Evolutionary conservation across 2,329 filamentous ascomycete genomes (phyloP).

Genomic region (Sporothrix variecibatus): DNA sequence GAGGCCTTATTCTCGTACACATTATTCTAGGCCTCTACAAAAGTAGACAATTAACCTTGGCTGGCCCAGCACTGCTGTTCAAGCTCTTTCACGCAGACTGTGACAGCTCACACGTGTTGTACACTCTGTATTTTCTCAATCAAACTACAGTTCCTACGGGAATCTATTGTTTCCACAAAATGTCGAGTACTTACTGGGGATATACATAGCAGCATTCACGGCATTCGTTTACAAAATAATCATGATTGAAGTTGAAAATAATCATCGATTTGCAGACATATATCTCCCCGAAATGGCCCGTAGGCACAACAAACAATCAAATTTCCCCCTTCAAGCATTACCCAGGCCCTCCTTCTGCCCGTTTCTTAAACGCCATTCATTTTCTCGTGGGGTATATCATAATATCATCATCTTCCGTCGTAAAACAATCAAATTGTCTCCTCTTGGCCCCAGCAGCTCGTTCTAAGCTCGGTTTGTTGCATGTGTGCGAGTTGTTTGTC

Average conservation of each 20-base stretch:
- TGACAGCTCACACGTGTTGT: too few relatives aligned
- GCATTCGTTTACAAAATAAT: not conserved
- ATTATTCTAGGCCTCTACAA: not conserved
- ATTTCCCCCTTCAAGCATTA: not conserved
- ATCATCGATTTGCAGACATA: not conserved
- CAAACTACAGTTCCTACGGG: not conserved
- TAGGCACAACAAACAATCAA: not conserved
- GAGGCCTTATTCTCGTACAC: not conserved
- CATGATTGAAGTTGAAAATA: not conserved
- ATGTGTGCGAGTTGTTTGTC: not conserved
- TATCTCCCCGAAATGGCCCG: not conserved
- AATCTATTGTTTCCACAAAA: not conserved
- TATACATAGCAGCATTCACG: not conserved
- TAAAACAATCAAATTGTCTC: not conserved
- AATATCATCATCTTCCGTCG: not conserved
- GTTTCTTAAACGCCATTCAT: not conserved
- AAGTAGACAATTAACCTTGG: too few relatives aligned
- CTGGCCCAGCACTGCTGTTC: not conserved
- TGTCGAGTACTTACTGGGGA: not conserved
- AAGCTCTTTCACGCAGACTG: not conserved
- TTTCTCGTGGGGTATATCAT: not conserved
- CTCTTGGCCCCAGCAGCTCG: not conserved
- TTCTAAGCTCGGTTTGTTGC: not conserved
- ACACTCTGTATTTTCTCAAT: not conserved
- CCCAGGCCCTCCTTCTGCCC: not conserved